phyloP scores from a whole-genome alignment of 2,329 filamentous ascomycete genomes.

The Fusarium nygamai region DNA sequence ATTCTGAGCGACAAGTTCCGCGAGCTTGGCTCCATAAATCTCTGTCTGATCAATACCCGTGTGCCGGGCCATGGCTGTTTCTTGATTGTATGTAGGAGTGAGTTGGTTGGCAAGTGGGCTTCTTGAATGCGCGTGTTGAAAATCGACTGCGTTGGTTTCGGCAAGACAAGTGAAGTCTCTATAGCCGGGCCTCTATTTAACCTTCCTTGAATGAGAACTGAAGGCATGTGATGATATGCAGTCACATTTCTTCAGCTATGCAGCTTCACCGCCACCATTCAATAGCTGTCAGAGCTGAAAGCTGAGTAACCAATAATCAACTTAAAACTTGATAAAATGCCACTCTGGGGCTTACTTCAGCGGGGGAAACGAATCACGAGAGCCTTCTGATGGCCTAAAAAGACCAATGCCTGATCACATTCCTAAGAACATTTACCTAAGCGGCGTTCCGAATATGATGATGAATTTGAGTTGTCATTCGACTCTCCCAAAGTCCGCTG shows the following conservation, averaged over 20 bases:
- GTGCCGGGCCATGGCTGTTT: neutral
- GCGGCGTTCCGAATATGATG: neutral
- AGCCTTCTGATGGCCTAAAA: neutral
- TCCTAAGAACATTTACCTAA: neutral
- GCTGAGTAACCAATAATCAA: neutral
- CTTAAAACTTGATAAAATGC: neutral
- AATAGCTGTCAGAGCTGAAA: neutral
- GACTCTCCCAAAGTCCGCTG: neutral
- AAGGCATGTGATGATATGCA: neutral
- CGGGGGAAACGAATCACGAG: neutral
- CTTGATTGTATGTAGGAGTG: neutral
- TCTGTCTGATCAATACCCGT: neutral
- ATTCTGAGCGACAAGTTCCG: neutral
- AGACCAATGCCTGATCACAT: rapidly evolving
- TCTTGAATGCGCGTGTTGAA: neutral
- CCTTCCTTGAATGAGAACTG: rapidly evolving
- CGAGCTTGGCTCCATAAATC: neutral
- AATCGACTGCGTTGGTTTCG: neutral
- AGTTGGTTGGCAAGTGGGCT: neutral
- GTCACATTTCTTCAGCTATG: neutral
- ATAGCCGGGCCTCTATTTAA: neutral
- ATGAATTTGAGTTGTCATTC: rapidly evolving
- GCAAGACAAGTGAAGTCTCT: neutral
- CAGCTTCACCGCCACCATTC: neutral
- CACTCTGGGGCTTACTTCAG: neutral